Evolutionary conservation across 768 basidiomycete species (phyloP).

Genomic region (Leucosporidium yakuticum): DNA sequence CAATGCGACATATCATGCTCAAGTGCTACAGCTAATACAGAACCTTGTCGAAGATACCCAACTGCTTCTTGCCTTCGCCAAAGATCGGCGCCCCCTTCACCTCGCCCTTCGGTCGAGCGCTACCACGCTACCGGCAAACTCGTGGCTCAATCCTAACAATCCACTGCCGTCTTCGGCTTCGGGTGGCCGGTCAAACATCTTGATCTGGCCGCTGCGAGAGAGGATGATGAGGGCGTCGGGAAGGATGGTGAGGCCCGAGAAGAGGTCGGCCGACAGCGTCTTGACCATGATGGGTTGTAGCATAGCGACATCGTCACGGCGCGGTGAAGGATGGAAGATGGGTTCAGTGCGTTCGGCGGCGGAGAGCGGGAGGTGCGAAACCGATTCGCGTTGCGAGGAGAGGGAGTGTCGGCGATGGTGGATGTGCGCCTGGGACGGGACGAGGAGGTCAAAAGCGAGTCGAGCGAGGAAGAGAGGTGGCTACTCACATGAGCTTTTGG

Average conservation of each 20-base stretch:
- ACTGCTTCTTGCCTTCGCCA: no score
- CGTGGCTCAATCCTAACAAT: conserved; percentile 11
- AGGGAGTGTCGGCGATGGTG: conserved; percentile 67
- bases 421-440: conserved; percentile 68
- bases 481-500: conserved; percentile 28
- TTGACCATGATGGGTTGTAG: conserved; percentile 52
- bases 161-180: conserved; percentile 5
- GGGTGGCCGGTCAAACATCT: conserved; percentile 59
- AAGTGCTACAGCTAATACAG: no score
- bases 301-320: conserved; percentile 59
- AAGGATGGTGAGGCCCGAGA: conserved; percentile 69
- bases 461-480: not conserved
- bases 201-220: conserved; percentile 69
- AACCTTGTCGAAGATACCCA: no score
- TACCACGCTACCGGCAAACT: conserved; percentile 23
- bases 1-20: no score
- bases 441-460: not conserved
- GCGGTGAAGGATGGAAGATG: conserved; percentile 76
- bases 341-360: conserved; percentile 44
- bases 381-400: conserved; percentile 51
- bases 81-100: not conserved
- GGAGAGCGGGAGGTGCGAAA: conserved; percentile 45
- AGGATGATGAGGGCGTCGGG: conserved; percentile 70
- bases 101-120: conserved; percentile 26
- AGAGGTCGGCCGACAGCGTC: conserved; percentile 69